Base-by-base conservation (phyloP, 768 basidiomycete genomes). In the Macrolepiota albuminosa region DNA sequence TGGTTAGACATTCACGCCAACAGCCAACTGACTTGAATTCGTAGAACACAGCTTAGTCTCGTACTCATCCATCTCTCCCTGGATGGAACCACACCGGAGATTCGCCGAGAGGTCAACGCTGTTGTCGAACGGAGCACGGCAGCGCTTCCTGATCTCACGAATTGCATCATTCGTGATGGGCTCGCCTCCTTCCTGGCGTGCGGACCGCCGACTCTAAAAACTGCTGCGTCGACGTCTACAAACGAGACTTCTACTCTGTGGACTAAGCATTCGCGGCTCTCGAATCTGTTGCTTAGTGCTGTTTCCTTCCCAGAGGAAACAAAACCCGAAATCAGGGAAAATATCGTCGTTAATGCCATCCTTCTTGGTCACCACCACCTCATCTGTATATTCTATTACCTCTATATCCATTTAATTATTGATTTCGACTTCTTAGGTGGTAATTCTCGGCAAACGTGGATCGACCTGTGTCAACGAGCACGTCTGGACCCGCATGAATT, bases 401-500 rank as follows among this genome's bases (percentile, higher is more conserved):
- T 52, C 34, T 31, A 7, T 29, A 36, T 37, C 1, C 6, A 14
- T 31, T 16, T 16, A 8, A 11, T 9, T 47, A 3, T 16, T 57
- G 13, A 52, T 47, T 3, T 3, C 14, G 29, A 47, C n/a, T 2
- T 39, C 16, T 6, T 57, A 83, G 83, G 77, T 62, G 79, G 75
- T 24, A 71, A 75, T 16, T 78, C 81, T 9, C 80, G 84, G 18
- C 85, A 84, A 64, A 80, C 80, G 1, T 97, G 94, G 94, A 89
- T 95, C 60, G 90, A 93, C 57, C 63, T 91, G 5, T 91, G 89
- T 57, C 91, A 91, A 64, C 82, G 80, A 59, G 85, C 88, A 0
- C 69, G 76, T 2, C 67, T 81, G 4, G 91, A 96, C 67, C 94
- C 94, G 2, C 75, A 77, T 24, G 80, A 81, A 14, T 71, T 91